These are phyloP conservation scores for Elasticomyces elasticus DNA, from an alignment of 495 filamentous ascomycete genomes.

Conservation along the genomic window DNA sequence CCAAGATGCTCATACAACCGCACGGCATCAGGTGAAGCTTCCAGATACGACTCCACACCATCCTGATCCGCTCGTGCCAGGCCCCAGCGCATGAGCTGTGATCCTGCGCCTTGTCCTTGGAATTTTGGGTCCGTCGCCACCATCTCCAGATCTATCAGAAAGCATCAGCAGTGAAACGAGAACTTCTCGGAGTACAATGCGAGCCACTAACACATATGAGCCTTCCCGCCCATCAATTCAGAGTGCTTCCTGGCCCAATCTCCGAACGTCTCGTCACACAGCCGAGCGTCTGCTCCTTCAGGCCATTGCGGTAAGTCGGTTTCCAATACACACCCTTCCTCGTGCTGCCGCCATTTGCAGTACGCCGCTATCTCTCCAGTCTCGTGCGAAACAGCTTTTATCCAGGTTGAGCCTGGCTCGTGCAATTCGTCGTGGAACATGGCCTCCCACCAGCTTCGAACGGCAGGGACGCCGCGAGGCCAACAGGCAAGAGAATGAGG, in stretches of 20 bases:
- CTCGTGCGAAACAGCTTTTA: constrained; percentile 11
- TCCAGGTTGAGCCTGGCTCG: constrained; percentile 11
- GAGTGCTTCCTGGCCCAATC: constrained; percentile 8
- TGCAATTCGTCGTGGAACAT: constrained; percentile 16
- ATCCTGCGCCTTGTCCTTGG: constrained; percentile 27
- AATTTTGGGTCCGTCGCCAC: constrained; percentile 24
- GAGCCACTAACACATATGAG: constrained; percentile 20
- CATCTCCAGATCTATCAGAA: constrained; percentile 17
- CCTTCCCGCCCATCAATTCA: constrained; percentile 13
- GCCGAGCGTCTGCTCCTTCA: constrained; percentile 11
- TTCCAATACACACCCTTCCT: constrained; percentile 1
- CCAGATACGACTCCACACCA: constrained; percentile 18
- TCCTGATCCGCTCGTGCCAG: constrained; percentile 22
- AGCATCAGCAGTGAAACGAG: neutral
- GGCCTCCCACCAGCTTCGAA: constrained; percentile 19
- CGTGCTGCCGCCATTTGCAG: constrained; percentile 10
- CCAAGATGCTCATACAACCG: constrained; percentile 19
- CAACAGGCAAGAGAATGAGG: constrained; percentile 19
- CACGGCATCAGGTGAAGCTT: constrained; percentile 17
- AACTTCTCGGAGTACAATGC: too few species aligned
- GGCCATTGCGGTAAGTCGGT: constrained; percentile 18
- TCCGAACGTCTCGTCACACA: constrained; percentile 19
- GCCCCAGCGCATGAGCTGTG: constrained; percentile 27
- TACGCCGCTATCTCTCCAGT: constrained; percentile 7
- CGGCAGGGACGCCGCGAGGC: constrained; percentile 14